Base-by-base conservation (phyloP, 75 land plant species). In the Cupressus sempervirens region DNA sequence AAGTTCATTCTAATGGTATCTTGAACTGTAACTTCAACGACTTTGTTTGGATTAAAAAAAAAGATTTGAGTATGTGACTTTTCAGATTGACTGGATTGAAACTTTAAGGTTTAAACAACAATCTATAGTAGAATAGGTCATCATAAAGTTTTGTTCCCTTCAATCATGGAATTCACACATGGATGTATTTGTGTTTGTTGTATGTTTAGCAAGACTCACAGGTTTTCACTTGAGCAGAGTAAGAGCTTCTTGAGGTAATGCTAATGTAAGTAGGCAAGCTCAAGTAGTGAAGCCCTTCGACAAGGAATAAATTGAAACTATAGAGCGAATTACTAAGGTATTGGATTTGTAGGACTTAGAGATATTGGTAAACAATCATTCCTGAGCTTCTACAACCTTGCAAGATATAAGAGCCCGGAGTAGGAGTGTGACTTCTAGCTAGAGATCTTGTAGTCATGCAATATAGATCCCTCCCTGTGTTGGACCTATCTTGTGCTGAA, bases 401-500 rank as follows among this genome's bases (percentile, higher is more conserved):
- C 13, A 50, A 35, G 9, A 85, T 16, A 58, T 87, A 88, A 62
- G 91, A 92, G 34, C 93, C 91, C 10, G 84, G 43, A 67, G 91
- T 83, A 53, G 97, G 95, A 7, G 89, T 90, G 40, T 88, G 88
- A 48, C 13, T 48, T 1, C 52, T 48, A 10, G 13, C 52, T 48
- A 48, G 52, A 48, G 52, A 48, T 48, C 83, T 93, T 93, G 45
- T 85, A 86, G 38, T 91, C 92, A 23, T 89, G 86, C 81, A 89
- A 79, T 88, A 91, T 18, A 86, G 56, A 14, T 89, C 91, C 85
- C 84, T 85, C 18, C 86, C 86, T 8, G 81, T 36, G 23, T 84
- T 85, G 2, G 67, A 58, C 29, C 56, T 40, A 15, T 65, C 48
- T 15, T 43, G 53, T 67, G 83, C 50, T 38, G 72, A n/a, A 70